Percentiles rank a stretch among this genome's conserved stretches.
phyloP scores from a whole-genome alignment of 345 rosid species.

The Syzygium jambos region DNA sequence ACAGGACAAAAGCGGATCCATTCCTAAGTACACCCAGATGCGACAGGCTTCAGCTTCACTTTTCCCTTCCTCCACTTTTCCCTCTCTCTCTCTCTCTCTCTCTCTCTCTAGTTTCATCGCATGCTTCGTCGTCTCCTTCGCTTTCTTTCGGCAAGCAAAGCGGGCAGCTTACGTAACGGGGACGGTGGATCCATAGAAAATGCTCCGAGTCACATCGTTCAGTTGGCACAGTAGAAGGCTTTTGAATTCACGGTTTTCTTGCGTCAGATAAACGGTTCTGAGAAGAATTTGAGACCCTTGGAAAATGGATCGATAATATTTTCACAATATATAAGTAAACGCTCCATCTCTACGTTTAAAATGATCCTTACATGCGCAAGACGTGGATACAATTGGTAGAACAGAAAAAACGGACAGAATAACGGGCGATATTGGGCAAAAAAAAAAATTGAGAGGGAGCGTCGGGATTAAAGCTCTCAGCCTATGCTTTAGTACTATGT shows the following conservation, averaged over 20 bases:
- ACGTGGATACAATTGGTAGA: neutral
- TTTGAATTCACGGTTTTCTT: neutral
- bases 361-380: neutral
- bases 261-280: neutral
- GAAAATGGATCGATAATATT: neutral
- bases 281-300: neutral
- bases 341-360: neutral
- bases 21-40: neutral
- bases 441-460: neutral
- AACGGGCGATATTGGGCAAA: neutral
- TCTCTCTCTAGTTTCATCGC: neutral
- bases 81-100: neutral
- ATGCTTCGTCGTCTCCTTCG: neutral
- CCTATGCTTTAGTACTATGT: neutral
- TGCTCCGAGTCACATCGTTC: neutral
- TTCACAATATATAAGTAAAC: neutral
- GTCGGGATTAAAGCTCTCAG: neutral
- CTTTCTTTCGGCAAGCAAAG: neutral
- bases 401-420: neutral
- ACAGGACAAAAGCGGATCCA: neutral
- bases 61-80: neutral
- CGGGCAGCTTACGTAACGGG: neutral
- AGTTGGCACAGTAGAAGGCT: neutral
- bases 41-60: neutral
- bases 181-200: neutral